Evolutionary conservation across 176 grass and related monocot species (phyloP), one percentile per base, ranked within the genome.

Genomic region (Poa pratensis): DNA sequence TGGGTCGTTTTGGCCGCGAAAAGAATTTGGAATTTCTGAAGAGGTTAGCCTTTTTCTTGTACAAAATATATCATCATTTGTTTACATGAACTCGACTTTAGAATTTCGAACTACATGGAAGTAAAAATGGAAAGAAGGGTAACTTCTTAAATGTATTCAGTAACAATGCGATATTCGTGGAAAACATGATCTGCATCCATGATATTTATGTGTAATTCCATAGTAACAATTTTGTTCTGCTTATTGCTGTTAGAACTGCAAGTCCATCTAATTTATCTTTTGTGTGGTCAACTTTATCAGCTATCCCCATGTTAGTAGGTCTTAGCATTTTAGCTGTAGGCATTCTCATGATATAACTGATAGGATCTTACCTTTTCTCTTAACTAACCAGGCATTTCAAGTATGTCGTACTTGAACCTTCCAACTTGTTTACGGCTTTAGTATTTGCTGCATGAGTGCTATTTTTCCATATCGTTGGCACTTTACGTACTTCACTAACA

Each of bases 11-110:
- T 76, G 97, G 97, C 9, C 90, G 88, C 17, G 97, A 99, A 81
- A 99, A 99, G 77, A 99, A 90, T 81, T 94, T 99, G 84, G 97
- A 94, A 92, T 99, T 99, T 80, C 90, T 99, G 65, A 94, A 96
- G 83, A 92, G 91, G 96, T 98, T 70, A 79, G 71, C 14, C 63
- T 75, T 80, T 67, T 6, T 55, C 66, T 26, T 74, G 67, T 66
- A 58, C 46, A 65, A 35, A 50, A 55, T 43, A 6, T 65, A 26
- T 55, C n/a, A 4, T 32, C 54, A 37, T 62, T 80, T 42, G n/a
- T 48, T 5, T 23, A 9, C 17, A 37, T 68, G 28, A 58, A 18
- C 39, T 62, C 7, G 10, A 77, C 53, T 75, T 30, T 84, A 48
- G 17, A 62, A 50, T 1, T n/a, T 24, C 14, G 40, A 55, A 83